Conservation (phyloP, 2,329 filamentous ascomycete genomes). For the Periconia digitata region DNA sequence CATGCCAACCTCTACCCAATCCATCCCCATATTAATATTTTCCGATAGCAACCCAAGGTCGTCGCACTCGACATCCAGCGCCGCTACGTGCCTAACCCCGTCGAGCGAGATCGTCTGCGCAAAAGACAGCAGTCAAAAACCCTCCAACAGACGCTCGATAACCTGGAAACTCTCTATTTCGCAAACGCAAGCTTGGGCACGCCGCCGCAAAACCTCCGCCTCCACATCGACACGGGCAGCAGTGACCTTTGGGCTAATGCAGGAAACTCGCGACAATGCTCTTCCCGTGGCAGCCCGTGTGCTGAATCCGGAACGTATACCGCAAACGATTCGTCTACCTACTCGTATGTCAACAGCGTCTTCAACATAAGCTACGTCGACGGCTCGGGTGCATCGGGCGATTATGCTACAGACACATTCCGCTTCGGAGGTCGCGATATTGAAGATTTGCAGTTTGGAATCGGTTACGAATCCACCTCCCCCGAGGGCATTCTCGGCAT, state of each 20-base stretch:
- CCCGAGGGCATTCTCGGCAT: constrained; percentile 78
- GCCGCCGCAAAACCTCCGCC: constrained; percentile 55
- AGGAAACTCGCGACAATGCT: constrained; percentile 62
- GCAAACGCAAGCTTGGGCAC: constrained; percentile 61
- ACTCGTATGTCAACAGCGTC: constrained; percentile 68
- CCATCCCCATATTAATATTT: neutral
- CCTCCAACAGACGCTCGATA: constrained; percentile 54
- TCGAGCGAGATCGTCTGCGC: constrained; percentile 50
- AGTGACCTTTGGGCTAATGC: constrained; percentile 70
- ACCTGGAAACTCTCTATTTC: constrained; percentile 62
- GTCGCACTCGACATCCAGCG: constrained; percentile 56
- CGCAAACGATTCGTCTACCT: constrained; percentile 74
- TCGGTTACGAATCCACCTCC: constrained; percentile 66
- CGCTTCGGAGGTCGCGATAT: constrained; percentile 59
- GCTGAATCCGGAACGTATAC: constrained; percentile 65
- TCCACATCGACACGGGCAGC: constrained; percentile 65
- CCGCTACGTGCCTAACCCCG: constrained; percentile 48
- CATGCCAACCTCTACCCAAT: constrained; percentile 10
- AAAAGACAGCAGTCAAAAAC: constrained; percentile 40
- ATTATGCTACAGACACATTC: constrained; percentile 78
- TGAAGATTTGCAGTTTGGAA: constrained; percentile 67
- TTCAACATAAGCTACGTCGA: constrained; percentile 92
- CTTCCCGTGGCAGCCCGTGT: constrained; percentile 55
- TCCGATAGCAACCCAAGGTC: constrained; percentile 47
- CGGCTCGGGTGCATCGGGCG: constrained; percentile 72